phyloP scores from a whole-genome alignment of 768 basidiomycete genomes.

The Phaeotremella fagi region DNA sequence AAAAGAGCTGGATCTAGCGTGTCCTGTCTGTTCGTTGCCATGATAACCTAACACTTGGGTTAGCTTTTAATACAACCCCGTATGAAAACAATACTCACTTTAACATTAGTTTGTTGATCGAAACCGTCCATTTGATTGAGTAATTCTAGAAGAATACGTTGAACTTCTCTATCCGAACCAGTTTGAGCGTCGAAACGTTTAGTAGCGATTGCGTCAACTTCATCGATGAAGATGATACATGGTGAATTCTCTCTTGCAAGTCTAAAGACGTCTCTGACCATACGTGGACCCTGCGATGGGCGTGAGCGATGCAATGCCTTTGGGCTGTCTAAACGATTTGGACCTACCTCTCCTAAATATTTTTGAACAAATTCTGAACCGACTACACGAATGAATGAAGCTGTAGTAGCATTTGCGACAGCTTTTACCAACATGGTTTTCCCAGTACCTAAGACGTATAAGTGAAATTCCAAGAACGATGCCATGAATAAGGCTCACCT shows the following conservation, averaged over 20 bases:
- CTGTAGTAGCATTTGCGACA: conserved; percentile 96
- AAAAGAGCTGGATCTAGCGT: conserved; percentile 95
- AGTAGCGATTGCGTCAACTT: conserved; percentile 88
- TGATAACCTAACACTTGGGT: conserved; percentile 69
- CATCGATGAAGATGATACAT: conserved; percentile 98
- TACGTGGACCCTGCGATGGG: conserved; percentile 68
- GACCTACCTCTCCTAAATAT: conserved; percentile 75
- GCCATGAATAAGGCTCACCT: conserved; percentile 55
- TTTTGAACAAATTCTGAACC: conserved; percentile 99
- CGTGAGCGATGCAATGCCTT: neutral
- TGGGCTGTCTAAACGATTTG: neutral
- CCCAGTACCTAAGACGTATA: conserved; percentile 69
- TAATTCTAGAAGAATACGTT: conserved; percentile 92
- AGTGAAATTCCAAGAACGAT: neutral
- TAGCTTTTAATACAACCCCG: neutral
- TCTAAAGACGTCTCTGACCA: conserved; percentile 99
- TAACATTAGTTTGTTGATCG: conserved; percentile 97
- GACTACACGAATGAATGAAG: conserved; percentile 94
- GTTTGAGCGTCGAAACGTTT: conserved; percentile 99
- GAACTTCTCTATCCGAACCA: conserved; percentile 96
- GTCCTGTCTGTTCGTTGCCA: conserved; percentile 98
- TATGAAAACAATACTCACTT: conserved; percentile 56
- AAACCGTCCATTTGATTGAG: conserved; percentile 99
- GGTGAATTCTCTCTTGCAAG: conserved; percentile 95
- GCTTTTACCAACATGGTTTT: conserved; percentile 99